A percentile compares a stretch with the other conserved stretches of the same genome.
Evolutionary conservation across 2,329 filamentous ascomycete genomes (phyloP).

Genomic region (Parastagonospora nodorum): DNA sequence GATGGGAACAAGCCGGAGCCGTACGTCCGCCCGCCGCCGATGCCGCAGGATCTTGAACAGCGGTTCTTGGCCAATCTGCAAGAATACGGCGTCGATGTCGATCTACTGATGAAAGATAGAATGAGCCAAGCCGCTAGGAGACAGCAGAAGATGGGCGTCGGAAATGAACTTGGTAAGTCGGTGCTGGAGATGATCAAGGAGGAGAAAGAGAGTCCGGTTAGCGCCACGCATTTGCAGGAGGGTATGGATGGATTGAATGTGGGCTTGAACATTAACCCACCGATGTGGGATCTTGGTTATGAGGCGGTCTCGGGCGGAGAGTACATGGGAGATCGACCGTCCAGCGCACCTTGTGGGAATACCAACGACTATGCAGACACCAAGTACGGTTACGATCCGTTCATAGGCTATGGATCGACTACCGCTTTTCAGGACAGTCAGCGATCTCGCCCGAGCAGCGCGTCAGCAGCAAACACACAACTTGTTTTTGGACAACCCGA

Average conservation of each 20-base stretch:
- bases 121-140: neutral
- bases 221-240: neutral
- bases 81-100: slow-evolving; percentile 9
- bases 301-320: neutral
- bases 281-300: neutral
- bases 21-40: slow-evolving; percentile 14
- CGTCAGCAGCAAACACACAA: neutral
- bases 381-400: neutral
- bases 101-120: neutral
- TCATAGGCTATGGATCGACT: neutral
- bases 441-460: neutral
- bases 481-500: neutral
- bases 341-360: neutral
- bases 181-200: slow-evolving; percentile 2
- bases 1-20: slow-evolving; percentile 7
- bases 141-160: neutral
- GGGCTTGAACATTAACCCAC: neutral
- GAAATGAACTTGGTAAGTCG: neutral
- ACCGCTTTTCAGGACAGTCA: neutral
- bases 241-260: neutral
- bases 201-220: slow-evolving; percentile 1
- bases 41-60: slow-evolving; percentile 9
- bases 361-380: neutral
- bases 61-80: slow-evolving; percentile 7
- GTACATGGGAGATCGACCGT: neutral